These are phyloP conservation scores for Penicillium taxi DNA, from an alignment of 495 filamentous ascomycete species.

Conservation along the genomic window DNA sequence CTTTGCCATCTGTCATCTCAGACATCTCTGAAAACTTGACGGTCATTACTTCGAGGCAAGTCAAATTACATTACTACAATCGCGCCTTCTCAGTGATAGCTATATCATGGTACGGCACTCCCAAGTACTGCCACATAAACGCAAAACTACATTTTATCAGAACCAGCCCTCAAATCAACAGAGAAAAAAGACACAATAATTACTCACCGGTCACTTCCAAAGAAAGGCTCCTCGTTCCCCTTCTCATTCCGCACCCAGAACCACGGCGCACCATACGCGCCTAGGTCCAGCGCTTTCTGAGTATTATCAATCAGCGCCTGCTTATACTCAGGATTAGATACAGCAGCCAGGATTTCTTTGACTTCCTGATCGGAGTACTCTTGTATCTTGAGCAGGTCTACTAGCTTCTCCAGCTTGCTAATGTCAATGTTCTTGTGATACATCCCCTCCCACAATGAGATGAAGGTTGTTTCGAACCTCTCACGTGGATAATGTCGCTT, in stretches of 20 bases:
- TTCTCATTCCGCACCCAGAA: constrained; percentile 56
- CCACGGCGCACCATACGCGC: constrained; percentile 72
- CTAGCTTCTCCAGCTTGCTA: constrained; percentile 38
- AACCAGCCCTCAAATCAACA: neutral
- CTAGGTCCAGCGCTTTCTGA: constrained; percentile 46
- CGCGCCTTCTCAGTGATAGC: constrained; percentile 17
- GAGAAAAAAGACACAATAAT: constrained; percentile 16
- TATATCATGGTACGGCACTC: constrained; percentile 29
- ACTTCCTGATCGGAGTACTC: constrained; percentile 36
- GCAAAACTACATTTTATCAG: constrained; percentile 20
- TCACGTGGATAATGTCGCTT: constrained; percentile 40
- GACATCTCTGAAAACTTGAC: no score
- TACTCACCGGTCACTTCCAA: constrained; percentile 63
- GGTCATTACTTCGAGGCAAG: no score
- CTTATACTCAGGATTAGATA: constrained; percentile 47
- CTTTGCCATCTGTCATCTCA: no score
- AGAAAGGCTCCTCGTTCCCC: constrained; percentile 59
- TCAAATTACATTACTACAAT: constrained; percentile 9
- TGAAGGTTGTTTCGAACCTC: constrained; percentile 38
- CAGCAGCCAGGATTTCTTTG: constrained; percentile 43
- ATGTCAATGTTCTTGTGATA: constrained; percentile 42
- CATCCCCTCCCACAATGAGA: constrained; percentile 38
- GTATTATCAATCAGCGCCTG: constrained; percentile 50
- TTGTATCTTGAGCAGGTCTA: constrained; percentile 23
- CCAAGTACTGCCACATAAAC: constrained; percentile 36